Percentiles rank a stretch among this genome's conserved stretches.
Conservation (phyloP, 768 basidiomycete species). For the Kwoniella bestiolae region DNA sequence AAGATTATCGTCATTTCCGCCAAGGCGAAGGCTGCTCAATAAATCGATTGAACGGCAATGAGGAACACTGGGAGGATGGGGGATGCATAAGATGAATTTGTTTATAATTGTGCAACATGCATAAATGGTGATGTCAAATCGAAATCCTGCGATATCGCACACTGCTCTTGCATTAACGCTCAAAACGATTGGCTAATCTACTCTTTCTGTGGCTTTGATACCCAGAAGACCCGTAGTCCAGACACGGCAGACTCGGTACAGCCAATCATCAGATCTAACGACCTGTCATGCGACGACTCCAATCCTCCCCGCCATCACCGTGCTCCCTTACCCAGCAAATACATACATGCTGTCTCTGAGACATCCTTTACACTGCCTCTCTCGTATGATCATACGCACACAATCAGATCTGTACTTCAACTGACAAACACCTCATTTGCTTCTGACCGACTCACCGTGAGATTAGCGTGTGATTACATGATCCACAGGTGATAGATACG, state of each 20-base stretch:
- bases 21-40: slow-evolving; percentile 9
- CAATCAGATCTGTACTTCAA: not conserved
- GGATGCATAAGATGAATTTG: not conserved
- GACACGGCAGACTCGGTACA: not conserved
- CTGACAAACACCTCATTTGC: not conserved
- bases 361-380: not conserved
- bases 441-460: not conserved
- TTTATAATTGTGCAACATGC: too few relatives aligned
- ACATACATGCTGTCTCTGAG: not conserved
- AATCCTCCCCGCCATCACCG: not conserved
- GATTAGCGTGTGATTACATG: not conserved
- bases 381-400: not conserved
- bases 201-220: too few relatives aligned
- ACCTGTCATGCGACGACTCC: not conserved
- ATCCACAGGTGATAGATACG: too few relatives aligned
- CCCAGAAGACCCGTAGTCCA: too few relatives aligned
- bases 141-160: not conserved
- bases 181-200: too few relatives aligned
- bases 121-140: not conserved
- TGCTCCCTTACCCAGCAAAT: not conserved
- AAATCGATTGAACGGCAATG: not conserved
- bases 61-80: not conserved
- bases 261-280: not conserved
- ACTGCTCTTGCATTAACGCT: too few relatives aligned
- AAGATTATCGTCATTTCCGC: slow-evolving; percentile 20